phyloP scores from a whole-genome alignment of 306 rosid species.

The Sechiopsis laciniata region DNA sequence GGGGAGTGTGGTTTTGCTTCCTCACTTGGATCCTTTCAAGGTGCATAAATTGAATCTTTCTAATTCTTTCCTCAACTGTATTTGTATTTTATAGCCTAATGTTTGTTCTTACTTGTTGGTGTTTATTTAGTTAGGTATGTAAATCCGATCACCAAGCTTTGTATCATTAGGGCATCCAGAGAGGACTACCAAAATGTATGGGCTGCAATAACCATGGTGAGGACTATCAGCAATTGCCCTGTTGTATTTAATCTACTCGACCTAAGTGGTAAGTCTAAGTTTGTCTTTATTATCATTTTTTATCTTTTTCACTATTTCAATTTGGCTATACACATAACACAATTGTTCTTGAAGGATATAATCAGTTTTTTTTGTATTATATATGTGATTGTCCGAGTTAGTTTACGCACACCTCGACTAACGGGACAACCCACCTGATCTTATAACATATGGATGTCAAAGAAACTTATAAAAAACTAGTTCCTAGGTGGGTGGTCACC shows the following conservation, averaged over 20 bases:
- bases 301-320: too few relatives aligned
- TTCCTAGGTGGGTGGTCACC: too few relatives aligned
- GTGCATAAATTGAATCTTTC: slow-evolving; percentile 25
- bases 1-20: slow-evolving; percentile 89
- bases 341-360: too few relatives aligned
- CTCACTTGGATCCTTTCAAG: slow-evolving; percentile 61
- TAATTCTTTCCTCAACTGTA: not conserved
- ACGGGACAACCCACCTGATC: too few relatives aligned
- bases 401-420: too few relatives aligned
- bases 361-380: too few relatives aligned
- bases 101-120: not conserved
- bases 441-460: too few relatives aligned
- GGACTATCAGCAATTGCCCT: slow-evolving; percentile 49
- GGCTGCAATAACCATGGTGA: slow-evolving; percentile 71
- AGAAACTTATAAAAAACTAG: too few relatives aligned
- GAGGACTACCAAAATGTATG: slow-evolving; percentile 69
- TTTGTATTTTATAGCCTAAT: slow-evolving; percentile 25
- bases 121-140: slow-evolving; percentile 58
- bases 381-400: too few relatives aligned
- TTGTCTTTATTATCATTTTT: not conserved
- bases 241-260: slow-evolving; percentile 21
- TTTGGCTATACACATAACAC: too few relatives aligned
- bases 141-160: slow-evolving; percentile 67
- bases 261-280: slow-evolving; percentile 4
- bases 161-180: slow-evolving; percentile 63